Percentiles rank a stretch among this genome's conserved stretches.
These are phyloP conservation scores for Aureoboletus auriporus DNA, from an alignment of 768 basidiomycete species.

Conservation along the genomic window DNA sequence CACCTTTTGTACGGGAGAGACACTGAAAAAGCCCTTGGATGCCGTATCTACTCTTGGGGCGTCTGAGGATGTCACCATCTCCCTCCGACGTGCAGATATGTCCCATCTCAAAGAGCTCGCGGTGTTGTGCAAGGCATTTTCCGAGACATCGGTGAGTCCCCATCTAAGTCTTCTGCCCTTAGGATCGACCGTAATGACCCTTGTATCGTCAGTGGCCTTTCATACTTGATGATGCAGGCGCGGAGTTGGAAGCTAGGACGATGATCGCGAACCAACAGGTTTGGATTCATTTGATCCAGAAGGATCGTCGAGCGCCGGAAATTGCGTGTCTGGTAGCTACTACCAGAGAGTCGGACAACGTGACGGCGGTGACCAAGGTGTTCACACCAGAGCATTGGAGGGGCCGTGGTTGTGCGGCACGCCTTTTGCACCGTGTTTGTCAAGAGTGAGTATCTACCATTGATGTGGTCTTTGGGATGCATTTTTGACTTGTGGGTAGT, in stretches of 20 bases:
- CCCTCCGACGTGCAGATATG: slow-evolving; percentile 31
- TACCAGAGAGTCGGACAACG: slow-evolving; percentile 52
- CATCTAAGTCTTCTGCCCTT: neutral
- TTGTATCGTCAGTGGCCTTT: slow-evolving; percentile 48
- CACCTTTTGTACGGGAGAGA: slow-evolving; percentile 47
- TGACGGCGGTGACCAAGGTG: slow-evolving; percentile 68
- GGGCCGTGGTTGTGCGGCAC: slow-evolving; percentile 51
- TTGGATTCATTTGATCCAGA: slow-evolving; percentile 55
- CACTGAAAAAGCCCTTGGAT: slow-evolving; percentile 25
- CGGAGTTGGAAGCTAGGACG: slow-evolving; percentile 46
- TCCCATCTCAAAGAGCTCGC: slow-evolving; percentile 35
- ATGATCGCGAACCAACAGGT: slow-evolving; percentile 45
- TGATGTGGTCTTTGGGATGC: neutral
- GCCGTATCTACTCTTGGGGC: neutral
- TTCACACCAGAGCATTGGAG: slow-evolving; percentile 53
- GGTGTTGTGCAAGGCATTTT: slow-evolving; percentile 50
- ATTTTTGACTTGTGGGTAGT: slow-evolving; percentile 14
- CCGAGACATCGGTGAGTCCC: slow-evolving; percentile 51
- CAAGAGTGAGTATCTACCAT: slow-evolving; percentile 37
- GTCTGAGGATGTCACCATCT: slow-evolving; percentile 16
- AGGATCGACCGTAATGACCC: neutral
- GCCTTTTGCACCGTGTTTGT: slow-evolving; percentile 54
- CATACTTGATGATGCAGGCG: slow-evolving; percentile 37
- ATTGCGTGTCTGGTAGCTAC: slow-evolving; percentile 68
- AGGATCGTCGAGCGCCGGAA: slow-evolving; percentile 21